Percentiles rank a stretch among this genome's conserved stretches.
Conservation (phyloP, 106 monocot species). For the Platanthera guangdongensis region DNA sequence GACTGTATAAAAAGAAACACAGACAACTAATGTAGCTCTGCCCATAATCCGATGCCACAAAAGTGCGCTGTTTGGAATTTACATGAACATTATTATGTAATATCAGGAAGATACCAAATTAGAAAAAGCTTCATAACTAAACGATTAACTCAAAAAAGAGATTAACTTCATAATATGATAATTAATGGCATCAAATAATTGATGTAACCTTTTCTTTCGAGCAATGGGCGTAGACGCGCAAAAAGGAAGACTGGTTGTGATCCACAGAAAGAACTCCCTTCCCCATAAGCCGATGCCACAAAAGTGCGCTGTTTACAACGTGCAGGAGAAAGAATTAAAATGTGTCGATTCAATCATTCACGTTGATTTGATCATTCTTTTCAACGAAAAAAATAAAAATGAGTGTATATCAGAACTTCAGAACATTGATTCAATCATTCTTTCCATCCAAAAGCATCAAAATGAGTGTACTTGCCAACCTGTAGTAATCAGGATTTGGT, state of each 20-base stretch:
- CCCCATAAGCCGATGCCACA: constrained; percentile 88
- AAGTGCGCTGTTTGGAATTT: too few species aligned
- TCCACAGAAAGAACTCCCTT: constrained; percentile 59
- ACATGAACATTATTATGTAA: neutral
- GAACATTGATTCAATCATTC: neutral
- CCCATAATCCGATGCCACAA: too few species aligned
- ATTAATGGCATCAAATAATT: neutral
- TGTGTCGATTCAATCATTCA: too few species aligned
- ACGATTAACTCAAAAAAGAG: neutral
- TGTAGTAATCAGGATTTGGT: constrained; percentile 88
- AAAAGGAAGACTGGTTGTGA: constrained; percentile 41
- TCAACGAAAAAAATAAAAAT: neutral
- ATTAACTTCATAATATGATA: neutral
- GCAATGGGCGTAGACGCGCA: constrained; percentile 83
- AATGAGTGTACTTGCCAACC: constrained; percentile 15
- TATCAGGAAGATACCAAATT: neutral
- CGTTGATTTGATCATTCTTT: neutral
- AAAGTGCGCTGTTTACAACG: constrained; percentile 36
- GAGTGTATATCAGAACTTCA: neutral
- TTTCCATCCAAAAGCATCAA: neutral
- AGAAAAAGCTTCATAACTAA: neutral
- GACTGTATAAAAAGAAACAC: neutral
- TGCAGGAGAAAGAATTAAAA: neutral
- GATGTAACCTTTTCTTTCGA: constrained; percentile 35
- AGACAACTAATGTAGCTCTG: neutral